Evolutionary conservation across 1,284 basidiomycete species (phyloP), one percentile per base, ranked within the genome.

Genomic region (Cystobasidium sp.): DNA sequence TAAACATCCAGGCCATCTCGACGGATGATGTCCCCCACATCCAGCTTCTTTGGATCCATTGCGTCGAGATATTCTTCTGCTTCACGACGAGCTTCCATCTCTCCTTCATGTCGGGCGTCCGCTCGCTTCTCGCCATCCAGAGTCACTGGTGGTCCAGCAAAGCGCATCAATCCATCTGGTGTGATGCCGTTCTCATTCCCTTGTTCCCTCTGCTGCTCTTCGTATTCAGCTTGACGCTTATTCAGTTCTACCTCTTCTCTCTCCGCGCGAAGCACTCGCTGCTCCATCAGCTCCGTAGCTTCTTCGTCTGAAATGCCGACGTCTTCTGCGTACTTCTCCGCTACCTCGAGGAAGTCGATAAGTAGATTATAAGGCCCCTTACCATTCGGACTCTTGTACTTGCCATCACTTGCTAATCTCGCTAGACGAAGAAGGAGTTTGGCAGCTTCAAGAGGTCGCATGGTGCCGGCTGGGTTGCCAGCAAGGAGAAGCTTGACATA

Each of bases 331-430:
- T 91, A 91, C 77, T 90, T 88, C 81, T 98, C 95, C 44, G 93
- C 91, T 4, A 98, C 88, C 53, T 97, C 93, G 47, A 99, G 87
- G 87, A 92, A 99, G 78, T 97, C 93, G 75, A 90, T 88, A 31
- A 99, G 88, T 3, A 99, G 86, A 80, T 98, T 94, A 80, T 97
- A 97, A 0, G 96, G 90, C 77, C 94, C 96, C 84, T 98, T 99
- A 62, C 91, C 93, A 80, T 98, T 94, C 0, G 93, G 90, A 74
- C 93, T 93, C 12, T 85, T 86, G 81, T 97, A 98, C 68, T 90
- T 88, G 43, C 94, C 94, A 64, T 88, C 86, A 0, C 89, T 86
- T 0, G 96, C 93, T 80, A 91, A 90, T 64, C 93, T 87, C 9
- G 93, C 93, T 49, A 99, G 84, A 1, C 88, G 87, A 18, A 99